A percentile compares a stretch with the other conserved stretches of the same genome.
phyloP scores from a whole-genome alignment of 148 eudicot species.

The Euryodendron excelsum region DNA sequence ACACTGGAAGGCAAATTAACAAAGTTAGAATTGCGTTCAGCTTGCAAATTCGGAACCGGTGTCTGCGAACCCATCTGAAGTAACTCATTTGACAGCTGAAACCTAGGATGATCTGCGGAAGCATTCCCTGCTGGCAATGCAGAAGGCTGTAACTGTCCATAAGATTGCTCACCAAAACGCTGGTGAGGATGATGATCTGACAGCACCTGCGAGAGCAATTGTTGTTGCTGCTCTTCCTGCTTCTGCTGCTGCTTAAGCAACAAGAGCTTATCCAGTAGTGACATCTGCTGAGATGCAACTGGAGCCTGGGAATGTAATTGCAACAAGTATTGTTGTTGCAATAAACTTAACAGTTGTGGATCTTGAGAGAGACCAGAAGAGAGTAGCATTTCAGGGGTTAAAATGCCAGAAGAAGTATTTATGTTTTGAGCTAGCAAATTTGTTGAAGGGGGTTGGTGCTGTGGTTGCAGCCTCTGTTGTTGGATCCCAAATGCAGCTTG shows the following conservation, averaged over 20 bases:
- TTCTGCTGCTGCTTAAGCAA: conserved; percentile 77
- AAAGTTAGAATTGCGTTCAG: conserved; percentile 31
- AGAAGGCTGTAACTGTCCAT: conserved; percentile 50
- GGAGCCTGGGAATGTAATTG: conserved; percentile 70
- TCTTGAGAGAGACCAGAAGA: conserved; percentile 72
- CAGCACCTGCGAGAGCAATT: conserved; percentile 70
- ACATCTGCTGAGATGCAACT: conserved; percentile 51
- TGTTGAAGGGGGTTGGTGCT: conserved; percentile 45
- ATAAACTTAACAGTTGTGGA: conserved; percentile 62
- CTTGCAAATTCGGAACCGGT: conserved; percentile 38
- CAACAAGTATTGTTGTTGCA: conserved; percentile 82
- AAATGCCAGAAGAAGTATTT: conserved; percentile 42
- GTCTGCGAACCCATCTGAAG: conserved; percentile 53
- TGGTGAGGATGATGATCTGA: conserved; percentile 61
- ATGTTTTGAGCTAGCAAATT: conserved; percentile 44
- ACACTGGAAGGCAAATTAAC: conserved; percentile 34
- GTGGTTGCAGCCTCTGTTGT: conserved; percentile 62
- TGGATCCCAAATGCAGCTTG: conserved; percentile 55
- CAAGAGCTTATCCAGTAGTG: conserved; percentile 69
- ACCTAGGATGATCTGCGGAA: conserved; percentile 30
- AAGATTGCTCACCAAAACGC: conserved; percentile 45
- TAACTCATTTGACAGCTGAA: conserved; percentile 42
- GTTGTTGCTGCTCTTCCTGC: conserved; percentile 85
- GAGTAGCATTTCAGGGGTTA: conserved; percentile 57
- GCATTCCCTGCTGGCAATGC: conserved; percentile 43